phyloP scores from a whole-genome alignment of 176 grass and related monocot genomes.

The Juncus effusus region DNA sequence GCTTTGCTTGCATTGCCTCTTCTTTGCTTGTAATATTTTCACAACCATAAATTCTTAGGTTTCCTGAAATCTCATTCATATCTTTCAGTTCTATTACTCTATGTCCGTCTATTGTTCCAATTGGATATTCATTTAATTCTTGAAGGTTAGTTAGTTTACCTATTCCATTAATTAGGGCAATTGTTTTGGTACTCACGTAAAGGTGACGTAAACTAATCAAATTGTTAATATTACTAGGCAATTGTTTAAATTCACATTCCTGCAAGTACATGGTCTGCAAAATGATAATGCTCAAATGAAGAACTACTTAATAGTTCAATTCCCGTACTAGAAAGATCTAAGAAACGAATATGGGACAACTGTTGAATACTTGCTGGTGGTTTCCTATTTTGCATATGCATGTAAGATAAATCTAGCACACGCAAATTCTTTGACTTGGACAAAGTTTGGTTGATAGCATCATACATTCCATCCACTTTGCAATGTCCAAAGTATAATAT shows the following conservation, averaged over 20 bases:
- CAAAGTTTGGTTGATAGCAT: constrained; percentile 26
- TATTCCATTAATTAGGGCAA: constrained; percentile 37
- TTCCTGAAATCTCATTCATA: too few relatives aligned
- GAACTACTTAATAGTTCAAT: constrained; percentile 33
- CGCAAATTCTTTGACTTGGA: constrained; percentile 30
- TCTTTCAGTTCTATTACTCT: constrained; percentile 7
- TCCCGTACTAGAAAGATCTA: constrained; percentile 38
- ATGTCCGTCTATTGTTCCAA: constrained; percentile 23
- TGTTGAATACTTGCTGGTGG: constrained; percentile 28
- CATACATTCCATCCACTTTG: constrained; percentile 13
- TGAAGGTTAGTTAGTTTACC: constrained; percentile 4
- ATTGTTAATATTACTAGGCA: too few relatives aligned
- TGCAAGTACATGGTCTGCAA: constrained; percentile 45
- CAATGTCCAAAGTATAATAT: constrained; percentile 34
- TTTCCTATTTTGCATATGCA: constrained; percentile 30
- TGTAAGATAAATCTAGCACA: constrained; percentile 39
- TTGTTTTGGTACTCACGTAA: constrained; percentile 19
- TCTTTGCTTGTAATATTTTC: too few relatives aligned
- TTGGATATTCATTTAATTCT: constrained; percentile 37
- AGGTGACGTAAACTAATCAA: constrained; percentile 16
- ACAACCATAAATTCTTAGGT: too few relatives aligned
- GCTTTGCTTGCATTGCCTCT: too few relatives aligned
- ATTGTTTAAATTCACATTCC: background rate
- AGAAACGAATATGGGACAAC: constrained; percentile 46
- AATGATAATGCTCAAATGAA: constrained; percentile 44